Percentiles rank a stretch among this genome's conserved stretches.
phyloP scores from a whole-genome alignment of 768 basidiomycete genomes.

The Dacryopinax primogenitus region DNA sequence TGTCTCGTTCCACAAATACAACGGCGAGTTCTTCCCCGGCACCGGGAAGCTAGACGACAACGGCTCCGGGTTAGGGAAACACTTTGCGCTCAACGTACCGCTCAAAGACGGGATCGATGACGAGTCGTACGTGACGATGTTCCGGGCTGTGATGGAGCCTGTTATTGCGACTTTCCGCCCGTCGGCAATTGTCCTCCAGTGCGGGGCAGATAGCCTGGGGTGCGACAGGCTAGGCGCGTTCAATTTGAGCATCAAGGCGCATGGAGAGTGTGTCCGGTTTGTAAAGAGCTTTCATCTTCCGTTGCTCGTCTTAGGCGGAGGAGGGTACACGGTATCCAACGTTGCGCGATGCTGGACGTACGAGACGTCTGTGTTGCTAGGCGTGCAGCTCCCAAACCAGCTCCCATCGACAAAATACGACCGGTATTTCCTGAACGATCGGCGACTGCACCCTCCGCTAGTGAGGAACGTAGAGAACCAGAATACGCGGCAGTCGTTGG shows the following conservation, averaged over 20 bases:
- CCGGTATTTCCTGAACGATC: constrained; percentile 82
- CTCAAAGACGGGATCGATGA: constrained; percentile 94
- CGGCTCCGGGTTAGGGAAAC: constrained; percentile 73
- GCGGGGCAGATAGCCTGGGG: constrained; percentile 91
- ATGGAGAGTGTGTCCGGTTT: constrained; percentile 96
- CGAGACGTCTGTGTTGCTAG: constrained; percentile 87
- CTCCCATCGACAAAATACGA: constrained; percentile 85
- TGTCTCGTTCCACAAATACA: constrained; percentile 98
- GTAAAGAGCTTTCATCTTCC: constrained; percentile 87
- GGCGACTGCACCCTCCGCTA: constrained; percentile 85
- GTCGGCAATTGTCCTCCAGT: constrained; percentile 83
- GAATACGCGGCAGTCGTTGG: constrained; percentile 69
- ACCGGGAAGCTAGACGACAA: constrained; percentile 94
- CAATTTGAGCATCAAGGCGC: constrained; percentile 93
- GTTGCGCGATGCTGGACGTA: constrained; percentile 99
- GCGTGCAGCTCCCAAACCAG: constrained; percentile 67
- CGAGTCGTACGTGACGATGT: constrained; percentile 87
- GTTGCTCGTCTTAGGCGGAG: constrained; percentile 82
- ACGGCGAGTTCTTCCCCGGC: constrained; percentile 94
- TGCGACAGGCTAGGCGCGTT: constrained; percentile 92
- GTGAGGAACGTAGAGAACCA: constrained; percentile 87
- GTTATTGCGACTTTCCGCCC: constrained; percentile 82
- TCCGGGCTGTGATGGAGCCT: constrained; percentile 93
- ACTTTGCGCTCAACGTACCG: constrained; percentile 91
- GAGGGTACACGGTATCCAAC: constrained; percentile 93